Base-by-base conservation (phyloP, 495 filamentous ascomycete genomes). In the Chaetomium fimeti region DNA sequence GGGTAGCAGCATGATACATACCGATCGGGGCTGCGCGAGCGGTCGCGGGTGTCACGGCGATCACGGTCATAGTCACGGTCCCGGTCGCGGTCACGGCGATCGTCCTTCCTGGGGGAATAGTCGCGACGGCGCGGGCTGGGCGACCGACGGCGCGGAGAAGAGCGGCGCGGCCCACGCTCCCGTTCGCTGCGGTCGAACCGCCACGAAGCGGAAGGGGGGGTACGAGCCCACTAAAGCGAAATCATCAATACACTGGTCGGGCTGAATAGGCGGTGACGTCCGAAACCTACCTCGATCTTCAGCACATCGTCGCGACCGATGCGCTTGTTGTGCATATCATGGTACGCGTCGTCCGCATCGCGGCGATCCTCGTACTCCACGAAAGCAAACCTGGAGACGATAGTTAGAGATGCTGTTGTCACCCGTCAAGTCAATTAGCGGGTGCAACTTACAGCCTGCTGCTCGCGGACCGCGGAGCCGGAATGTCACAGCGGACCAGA, bases 291-390 rank as follows among this genome's bases (percentile, higher is more conserved):
- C 84, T 99, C 94, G 69, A 99, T 98, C 80, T 99, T 99, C 81
- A 99, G 75, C 53, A 96, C 76, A 69, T 99, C 94, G 76, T 99
- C 94, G 60, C 93, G 89, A 49, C 92, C 93, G 70, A 99, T 92
- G 60, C 94, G 91, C 86, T 96, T 96, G 81, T 97, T 97, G 77
- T 99, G 94, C 95, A 99, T 98, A 78, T 99, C 94, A 77, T 98
- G 92, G 74, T 99, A 99, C 38, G 94, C 94, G 84, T 99, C 94
- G 80, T 99, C 94, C 52, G 94, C 92, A 84, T 99, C 94, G 70
- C 94, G 95, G 70, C 94, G 92, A 77, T 92, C 96, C 81, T 99
- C 94, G 77, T 99, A 99, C 79, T 99, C 94, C 58, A 99, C 94
- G 79, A 99, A 99, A 20, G 94, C 94, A 76, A 99, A 99, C 64